These are phyloP conservation scores for Plectranthus barbatus DNA, from an alignment of 257 asterid species.

Conservation along the genomic window DNA sequence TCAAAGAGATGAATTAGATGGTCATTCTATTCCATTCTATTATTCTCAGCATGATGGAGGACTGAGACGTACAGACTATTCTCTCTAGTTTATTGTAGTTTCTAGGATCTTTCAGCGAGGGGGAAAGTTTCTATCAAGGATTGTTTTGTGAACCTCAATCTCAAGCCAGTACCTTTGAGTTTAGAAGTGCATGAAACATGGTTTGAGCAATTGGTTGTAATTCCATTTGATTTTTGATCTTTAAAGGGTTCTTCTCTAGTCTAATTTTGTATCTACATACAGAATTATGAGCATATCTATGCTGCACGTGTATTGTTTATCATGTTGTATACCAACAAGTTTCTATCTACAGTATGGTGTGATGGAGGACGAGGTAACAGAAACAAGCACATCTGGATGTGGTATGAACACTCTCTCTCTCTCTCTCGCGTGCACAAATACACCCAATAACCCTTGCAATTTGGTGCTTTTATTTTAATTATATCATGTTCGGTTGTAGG, in stretches of 20 bases:
- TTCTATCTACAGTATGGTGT: constrained; percentile 73
- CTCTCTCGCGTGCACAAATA: neutral
- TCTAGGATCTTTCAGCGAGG: neutral
- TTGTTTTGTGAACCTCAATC: neutral
- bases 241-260: neutral
- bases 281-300: neutral
- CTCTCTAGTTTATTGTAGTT: neutral
- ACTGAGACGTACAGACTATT: neutral
- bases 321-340: constrained; percentile 19
- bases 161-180: neutral
- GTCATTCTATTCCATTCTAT: too few relatives aligned
- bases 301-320: constrained; percentile 11
- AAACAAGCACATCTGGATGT: constrained; percentile 97
- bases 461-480: constrained; percentile 1
- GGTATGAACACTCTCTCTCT: constrained; percentile 37
- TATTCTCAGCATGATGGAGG: too few relatives aligned
- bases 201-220: neutral
- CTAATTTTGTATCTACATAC: neutral
- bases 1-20: neutral
- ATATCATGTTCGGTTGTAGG: constrained; percentile 37
- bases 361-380: constrained; percentile 82
- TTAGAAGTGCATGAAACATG: neutral
- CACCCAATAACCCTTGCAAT: neutral
- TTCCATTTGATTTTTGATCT: neutral
- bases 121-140: neutral